Conservation (phyloP, 164 flowering plant genomes). For the Nymphaea colorata region DNA sequence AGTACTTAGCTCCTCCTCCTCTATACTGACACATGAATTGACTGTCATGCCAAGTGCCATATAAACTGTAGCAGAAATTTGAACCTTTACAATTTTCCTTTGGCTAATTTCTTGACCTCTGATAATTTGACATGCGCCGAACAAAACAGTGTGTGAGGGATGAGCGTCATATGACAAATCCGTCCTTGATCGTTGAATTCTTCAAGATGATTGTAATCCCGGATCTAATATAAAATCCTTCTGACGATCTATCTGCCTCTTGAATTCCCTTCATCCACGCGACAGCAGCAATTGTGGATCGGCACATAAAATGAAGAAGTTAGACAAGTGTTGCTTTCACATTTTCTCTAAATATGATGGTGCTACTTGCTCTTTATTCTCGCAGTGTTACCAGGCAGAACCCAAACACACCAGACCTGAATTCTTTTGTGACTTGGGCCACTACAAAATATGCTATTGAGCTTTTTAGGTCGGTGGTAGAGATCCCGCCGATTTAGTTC, state of each 20-base stretch:
- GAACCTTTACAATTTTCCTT: not conserved
- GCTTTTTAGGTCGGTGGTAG: not conserved
- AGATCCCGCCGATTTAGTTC: not conserved
- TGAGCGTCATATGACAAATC: constrained; percentile 38
- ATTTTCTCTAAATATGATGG: not conserved
- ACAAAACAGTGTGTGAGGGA: not conserved
- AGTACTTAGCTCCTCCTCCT: too few relatives aligned
- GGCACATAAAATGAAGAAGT: not conserved
- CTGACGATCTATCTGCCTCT: constrained; percentile 85
- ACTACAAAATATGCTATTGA: not conserved
- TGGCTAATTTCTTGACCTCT: not conserved
- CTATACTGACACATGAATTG: too few relatives aligned
- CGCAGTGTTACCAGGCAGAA: not conserved
- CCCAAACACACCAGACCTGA: not conserved
- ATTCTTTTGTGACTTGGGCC: not conserved
- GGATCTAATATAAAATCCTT: constrained; percentile 87
- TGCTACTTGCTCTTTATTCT: not conserved
- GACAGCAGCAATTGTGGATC: not conserved
- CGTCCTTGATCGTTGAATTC: constrained; percentile 60
- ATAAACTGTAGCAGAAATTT: too few relatives aligned
- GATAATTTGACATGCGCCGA: not conserved
- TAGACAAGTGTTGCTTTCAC: not conserved
- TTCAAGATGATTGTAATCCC: constrained; percentile 64
- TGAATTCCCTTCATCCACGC: constrained; percentile 51
- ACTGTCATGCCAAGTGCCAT: too few relatives aligned